Evolutionary conservation across 1,284 basidiomycete genomes (phyloP).

Genomic region (Taiwanofungus camphoratus): DNA sequence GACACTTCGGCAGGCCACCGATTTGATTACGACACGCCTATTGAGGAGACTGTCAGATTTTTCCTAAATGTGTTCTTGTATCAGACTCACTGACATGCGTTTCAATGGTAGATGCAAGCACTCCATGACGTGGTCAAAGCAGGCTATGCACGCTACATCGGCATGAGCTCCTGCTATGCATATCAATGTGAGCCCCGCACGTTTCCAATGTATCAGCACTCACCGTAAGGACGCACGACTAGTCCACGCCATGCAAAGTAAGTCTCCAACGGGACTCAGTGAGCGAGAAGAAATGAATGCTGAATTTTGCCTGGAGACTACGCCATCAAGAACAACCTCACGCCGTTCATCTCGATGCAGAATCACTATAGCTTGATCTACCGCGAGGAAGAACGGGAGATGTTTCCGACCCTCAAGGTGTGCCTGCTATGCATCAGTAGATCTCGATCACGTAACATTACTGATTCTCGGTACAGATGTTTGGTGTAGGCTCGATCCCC

Average conservation of each 20-base stretch:
- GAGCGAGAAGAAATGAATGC: too few relatives aligned
- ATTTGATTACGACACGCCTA: slow-evolving; percentile 26
- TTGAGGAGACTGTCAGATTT: slow-evolving; percentile 23
- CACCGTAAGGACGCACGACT: too few relatives aligned
- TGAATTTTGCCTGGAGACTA: slow-evolving; percentile 26
- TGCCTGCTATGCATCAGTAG: not conserved
- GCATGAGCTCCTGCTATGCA: slow-evolving; percentile 44
- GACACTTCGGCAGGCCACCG: slow-evolving; percentile 26
- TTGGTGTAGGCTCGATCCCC: slow-evolving; percentile 36
- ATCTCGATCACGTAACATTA: too few relatives aligned
- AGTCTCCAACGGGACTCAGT: too few relatives aligned
- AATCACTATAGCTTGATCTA: slow-evolving; percentile 41
- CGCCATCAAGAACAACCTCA: slow-evolving; percentile 35
- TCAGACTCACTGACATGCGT: not conserved
- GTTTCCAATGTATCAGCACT: not conserved
- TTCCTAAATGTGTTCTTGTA: not conserved
- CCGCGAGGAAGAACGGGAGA: slow-evolving; percentile 47
- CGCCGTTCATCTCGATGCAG: slow-evolving; percentile 54
- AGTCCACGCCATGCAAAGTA: slow-evolving; percentile 47
- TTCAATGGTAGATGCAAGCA: slow-evolving; percentile 42
- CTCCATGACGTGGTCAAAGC: slow-evolving; percentile 62
- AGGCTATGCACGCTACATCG: slow-evolving; percentile 63
- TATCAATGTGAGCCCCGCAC: slow-evolving; percentile 23
- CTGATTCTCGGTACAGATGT: slow-evolving; percentile 13
- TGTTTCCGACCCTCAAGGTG: slow-evolving; percentile 37